A percentile compares a stretch with the other conserved stretches of the same genome.
phyloP scores from a whole-genome alignment of 1,284 basidiomycete genomes.

The Omphalotus olearius region DNA sequence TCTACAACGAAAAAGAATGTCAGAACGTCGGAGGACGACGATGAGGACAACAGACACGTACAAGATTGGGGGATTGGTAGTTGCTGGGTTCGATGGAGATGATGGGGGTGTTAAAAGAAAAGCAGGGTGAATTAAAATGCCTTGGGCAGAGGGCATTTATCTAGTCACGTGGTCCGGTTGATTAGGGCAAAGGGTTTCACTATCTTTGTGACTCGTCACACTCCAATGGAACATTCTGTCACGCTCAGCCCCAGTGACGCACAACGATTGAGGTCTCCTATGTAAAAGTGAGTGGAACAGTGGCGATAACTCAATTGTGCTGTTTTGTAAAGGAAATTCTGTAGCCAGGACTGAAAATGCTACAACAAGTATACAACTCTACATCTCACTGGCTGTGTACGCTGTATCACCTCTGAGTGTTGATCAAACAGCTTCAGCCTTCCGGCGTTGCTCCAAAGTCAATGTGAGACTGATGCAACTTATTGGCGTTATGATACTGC shows the following conservation, averaged over 20 bases:
- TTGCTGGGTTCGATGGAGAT: conserved; percentile 17
- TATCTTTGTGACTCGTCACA: background rate
- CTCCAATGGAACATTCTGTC: background rate
- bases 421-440: background rate
- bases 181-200: conserved; percentile 10
- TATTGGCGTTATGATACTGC: too few relatives aligned
- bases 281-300: too few relatives aligned
- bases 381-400: background rate
- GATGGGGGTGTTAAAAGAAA: conserved; percentile 24
- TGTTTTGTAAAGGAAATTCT: too few relatives aligned
- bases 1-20: conserved; percentile 10
- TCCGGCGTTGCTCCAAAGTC: too few relatives aligned
- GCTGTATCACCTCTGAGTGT: background rate
- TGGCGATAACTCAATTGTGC: too few relatives aligned
- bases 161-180: conserved; percentile 4
- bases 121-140: conserved; percentile 25
- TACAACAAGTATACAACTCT: background rate
- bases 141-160: background rate
- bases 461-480: too few relatives aligned
- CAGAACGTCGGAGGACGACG: conserved; percentile 16
- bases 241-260: background rate
- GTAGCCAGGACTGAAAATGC: too few relatives aligned
- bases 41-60: conserved; percentile 14
- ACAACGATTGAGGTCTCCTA: too few relatives aligned
- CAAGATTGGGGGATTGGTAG: conserved; percentile 13